Evolutionary conservation across 179 eudicot genomes (phyloP), one percentile per base, ranked within the genome.

Genomic region (Silene vulgaris): DNA sequence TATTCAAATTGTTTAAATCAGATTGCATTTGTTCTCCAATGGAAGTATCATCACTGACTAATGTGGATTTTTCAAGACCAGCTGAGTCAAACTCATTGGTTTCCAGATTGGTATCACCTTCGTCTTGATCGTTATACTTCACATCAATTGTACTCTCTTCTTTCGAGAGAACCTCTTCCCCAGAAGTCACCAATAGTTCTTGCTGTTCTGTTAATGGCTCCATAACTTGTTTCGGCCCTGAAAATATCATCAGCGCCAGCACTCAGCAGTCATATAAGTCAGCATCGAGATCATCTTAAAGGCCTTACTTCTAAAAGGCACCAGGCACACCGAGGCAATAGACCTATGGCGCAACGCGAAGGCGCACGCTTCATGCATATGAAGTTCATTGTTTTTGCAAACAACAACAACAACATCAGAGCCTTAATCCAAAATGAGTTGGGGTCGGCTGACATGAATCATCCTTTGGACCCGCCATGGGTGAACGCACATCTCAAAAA

Each of bases 161-260:
- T 16, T 76, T 78, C 57, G 12, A 0, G 45, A 11, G 11, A 72
- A 73, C 79, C 30, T 80, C 84, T 35, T 87, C 86, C 76, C 80
- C 89, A 69, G 87, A 82, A 57, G 82, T 74, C 78, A 89, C 76
- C 45, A 80, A 59, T 74, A 66, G 67, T 82, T 89, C 97, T 78
- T 89, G 90, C 62, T 88, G 83, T 78, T 84, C 77, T 72, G 88
- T 83, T 82, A 92, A 77, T 3, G 93, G 86, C 78, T 83, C 75
- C 93, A 90, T 92, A 76, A 84, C 84, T 77, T 72, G 83, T 78
- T 20, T 77, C 13, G 75, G 78, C 82, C 87, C 98, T 92, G 85
- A 71, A 62, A 26, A 80, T 37, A 80, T 74, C 71, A 78, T 50
- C 50, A 43, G 29, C 32, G 16, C 19, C 37, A 56, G 48, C 69